Base-by-base conservation (phyloP, 768 basidiomycete species). In the Mycena epipterygia region DNA sequence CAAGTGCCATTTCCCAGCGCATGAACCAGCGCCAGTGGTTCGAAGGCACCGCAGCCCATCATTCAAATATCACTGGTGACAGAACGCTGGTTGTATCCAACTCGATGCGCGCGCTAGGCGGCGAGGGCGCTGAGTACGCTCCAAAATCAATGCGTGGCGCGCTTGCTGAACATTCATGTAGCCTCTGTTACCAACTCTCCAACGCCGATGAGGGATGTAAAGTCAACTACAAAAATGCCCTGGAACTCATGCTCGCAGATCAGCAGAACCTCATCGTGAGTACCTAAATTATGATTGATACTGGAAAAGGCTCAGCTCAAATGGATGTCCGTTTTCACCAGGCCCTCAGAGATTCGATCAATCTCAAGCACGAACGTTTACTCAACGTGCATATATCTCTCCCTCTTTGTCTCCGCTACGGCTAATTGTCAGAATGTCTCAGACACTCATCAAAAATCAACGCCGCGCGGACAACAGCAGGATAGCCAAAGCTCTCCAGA, bases 361-460 rank as follows among this genome's bases (percentile, higher is more conserved):
- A 95, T 75, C 91, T 92, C 76, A 94, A 94, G 79, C 92, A 93
- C 77, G 98, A 99, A 29, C 87, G 99, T 17, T 89, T 99, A 27
- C 90, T 99, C 75, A 94, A 95, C 79, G 96, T 96, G 77, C 78
- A 92, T 84, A 33, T 57, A 59, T 57, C 62, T 69, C 6, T 35
- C 33, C 52, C 3, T 73, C 58, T 74, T 55, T 58, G 44, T n/a
- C n/a, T n/a, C n/a, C n/a, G n/a, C 51, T 61, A 65, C 70, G 32
- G n/a, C 64, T 55, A 37, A 56, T 70, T 62, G 61, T 29, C 61
- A 92, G 96, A 32, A 95, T 99, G 75, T 93, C 97, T 19, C 95
- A 95, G 78, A 93, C 91, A 81, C 96, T 99, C 81, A 99, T 99
- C 79, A 98, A 99, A 81, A 93, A 95, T 27, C 91, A 96, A 80